A percentile compares a stretch with the other conserved stretches of the same genome.
Evolutionary conservation across 208 protist genomes (phyloP).

Genomic region (Leishmania major): DNA sequence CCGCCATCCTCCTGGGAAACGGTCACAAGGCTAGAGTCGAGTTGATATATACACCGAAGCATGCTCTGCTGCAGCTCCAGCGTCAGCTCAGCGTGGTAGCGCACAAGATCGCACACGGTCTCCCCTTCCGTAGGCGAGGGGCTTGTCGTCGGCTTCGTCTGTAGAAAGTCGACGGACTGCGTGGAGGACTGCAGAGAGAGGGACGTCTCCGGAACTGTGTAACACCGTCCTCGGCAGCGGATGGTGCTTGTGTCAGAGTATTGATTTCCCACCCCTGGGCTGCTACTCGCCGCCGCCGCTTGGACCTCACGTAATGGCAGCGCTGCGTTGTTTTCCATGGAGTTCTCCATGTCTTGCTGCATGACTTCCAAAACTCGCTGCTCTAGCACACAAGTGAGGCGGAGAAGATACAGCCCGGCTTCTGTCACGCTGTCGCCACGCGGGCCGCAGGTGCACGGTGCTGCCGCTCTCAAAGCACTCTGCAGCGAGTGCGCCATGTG

Average conservation of each 20-base stretch:
- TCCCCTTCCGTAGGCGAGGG: background rate
- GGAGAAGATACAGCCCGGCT: constrained; percentile 34
- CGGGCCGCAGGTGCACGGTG: background rate
- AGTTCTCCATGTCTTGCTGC: background rate
- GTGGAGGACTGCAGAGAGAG: background rate
- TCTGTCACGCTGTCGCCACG: constrained; percentile 20
- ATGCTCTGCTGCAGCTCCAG: constrained; percentile 41
- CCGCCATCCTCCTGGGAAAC: constrained; percentile 21
- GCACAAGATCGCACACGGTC: background rate
- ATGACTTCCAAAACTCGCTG: constrained; percentile 22
- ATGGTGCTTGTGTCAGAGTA: constrained; percentile 7
- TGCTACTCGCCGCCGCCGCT: background rate
- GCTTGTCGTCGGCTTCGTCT: background rate
- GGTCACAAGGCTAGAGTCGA: constrained; percentile 11
- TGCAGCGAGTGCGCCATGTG: constrained; percentile 10
- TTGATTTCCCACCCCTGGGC: background rate
- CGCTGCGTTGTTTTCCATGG: background rate
- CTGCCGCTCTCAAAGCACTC: constrained; percentile 1
- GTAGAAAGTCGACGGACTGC: background rate
- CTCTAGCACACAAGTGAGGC: constrained; percentile 38
- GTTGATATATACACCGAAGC: constrained; percentile 15
- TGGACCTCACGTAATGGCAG: background rate
- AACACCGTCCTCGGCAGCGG: constrained; percentile 22
- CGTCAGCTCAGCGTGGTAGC: constrained; percentile 37
- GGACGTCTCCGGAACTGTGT: constrained; percentile 13